Conservation (phyloP, 129 eudicot species). For the Helichrysum umbraculigerum region DNA sequence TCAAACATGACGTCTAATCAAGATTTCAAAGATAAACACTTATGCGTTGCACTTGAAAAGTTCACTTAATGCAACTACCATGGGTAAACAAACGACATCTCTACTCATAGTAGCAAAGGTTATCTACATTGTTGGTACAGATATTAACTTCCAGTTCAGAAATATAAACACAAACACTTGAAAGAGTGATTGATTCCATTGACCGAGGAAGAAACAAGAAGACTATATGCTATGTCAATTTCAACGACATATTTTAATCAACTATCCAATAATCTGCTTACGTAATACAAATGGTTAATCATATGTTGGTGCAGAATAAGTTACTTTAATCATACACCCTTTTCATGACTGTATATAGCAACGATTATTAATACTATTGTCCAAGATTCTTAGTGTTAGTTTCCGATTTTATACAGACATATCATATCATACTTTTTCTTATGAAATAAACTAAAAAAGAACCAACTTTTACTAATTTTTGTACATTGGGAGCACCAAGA, state of each 20-base stretch:
- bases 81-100: not conserved
- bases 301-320: too few relatives aligned
- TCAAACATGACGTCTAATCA: not conserved
- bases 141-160: not conserved
- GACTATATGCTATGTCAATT: not conserved
- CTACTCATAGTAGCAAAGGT: slow-evolving; percentile 1
- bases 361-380: not conserved
- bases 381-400: not conserved
- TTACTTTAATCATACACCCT: not conserved
- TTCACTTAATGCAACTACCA: not conserved
- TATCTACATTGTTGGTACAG: not conserved
- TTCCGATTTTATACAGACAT: not conserved
- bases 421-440: not conserved
- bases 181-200: not conserved
- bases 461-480: not conserved
- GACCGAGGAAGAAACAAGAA: not conserved
- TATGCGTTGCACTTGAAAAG: not conserved
- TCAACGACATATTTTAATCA: not conserved
- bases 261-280: not conserved
- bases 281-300: not conserved
- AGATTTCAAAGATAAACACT: not conserved
- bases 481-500: not conserved
- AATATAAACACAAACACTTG: not conserved
- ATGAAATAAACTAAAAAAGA: too few relatives aligned
- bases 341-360: not conserved